A percentile compares a stretch with the other conserved stretches of the same genome.
Evolutionary conservation across 2,329 filamentous ascomycete genomes (phyloP).

Genomic region (Paracoccidioides lutzii): DNA sequence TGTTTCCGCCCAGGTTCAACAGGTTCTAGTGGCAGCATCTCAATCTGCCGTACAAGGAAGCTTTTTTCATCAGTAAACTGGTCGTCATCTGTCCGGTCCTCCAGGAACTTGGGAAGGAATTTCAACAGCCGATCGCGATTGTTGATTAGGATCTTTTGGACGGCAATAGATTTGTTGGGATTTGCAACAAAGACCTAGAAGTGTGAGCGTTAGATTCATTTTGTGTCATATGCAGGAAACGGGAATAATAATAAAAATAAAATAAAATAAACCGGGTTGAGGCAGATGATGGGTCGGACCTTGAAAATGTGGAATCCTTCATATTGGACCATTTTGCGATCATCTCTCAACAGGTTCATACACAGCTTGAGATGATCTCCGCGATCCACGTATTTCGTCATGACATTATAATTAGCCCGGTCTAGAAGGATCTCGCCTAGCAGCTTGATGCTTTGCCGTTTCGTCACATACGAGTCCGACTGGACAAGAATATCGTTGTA

Average conservation of each 20-base stretch:
- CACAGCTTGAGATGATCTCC: slow-evolving; percentile 95
- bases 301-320: slow-evolving; percentile 99
- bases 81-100: slow-evolving; percentile 91
- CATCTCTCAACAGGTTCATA: slow-evolving; percentile 93
- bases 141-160: slow-evolving; percentile 91
- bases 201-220: not conserved
- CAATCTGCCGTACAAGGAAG: slow-evolving; percentile 91
- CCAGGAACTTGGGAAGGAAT: slow-evolving; percentile 83
- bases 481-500: slow-evolving; percentile 83
- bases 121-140: slow-evolving; percentile 82
- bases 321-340: slow-evolving; percentile 98
- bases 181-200: slow-evolving; percentile 85
- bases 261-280: not conserved
- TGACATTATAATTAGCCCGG: slow-evolving; percentile 91
- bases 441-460: slow-evolving; percentile 93
- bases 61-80: slow-evolving; percentile 98
- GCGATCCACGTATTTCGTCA: slow-evolving; percentile 92
- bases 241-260: not conserved
- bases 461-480: slow-evolving; percentile 93
- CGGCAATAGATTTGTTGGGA: slow-evolving; percentile 91
- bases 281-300: slow-evolving; percentile 26
- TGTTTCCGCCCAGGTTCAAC: slow-evolving; percentile 21
- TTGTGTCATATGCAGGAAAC: too few species aligned
- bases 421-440: slow-evolving; percentile 90
- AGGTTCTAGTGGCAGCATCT: slow-evolving; percentile 33